Percentiles rank a stretch among this genome's conserved stretches.
These are phyloP conservation scores for Tremellales sp. DNA, from an alignment of 1,284 basidiomycete genomes.

Conservation along the genomic window DNA sequence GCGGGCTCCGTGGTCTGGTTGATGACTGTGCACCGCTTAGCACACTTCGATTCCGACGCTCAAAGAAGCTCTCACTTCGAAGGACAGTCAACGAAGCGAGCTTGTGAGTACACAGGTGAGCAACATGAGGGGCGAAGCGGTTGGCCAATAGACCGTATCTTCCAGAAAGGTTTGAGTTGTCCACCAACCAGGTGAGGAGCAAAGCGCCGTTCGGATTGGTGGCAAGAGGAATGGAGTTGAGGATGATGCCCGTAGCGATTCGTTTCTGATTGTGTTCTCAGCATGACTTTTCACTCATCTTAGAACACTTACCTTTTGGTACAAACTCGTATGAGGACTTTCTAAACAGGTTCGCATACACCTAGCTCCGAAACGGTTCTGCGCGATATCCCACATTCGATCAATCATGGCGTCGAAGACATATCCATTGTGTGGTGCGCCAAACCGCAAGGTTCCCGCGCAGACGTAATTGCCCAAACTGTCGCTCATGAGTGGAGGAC, in stretches of 20 bases:
- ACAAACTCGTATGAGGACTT: constrained; percentile 73
- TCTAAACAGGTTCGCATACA: constrained; percentile 97
- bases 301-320: constrained; percentile 62
- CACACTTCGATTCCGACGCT: background rate
- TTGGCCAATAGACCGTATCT: constrained; percentile 89
- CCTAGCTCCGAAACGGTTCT: constrained; percentile 87
- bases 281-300: background rate
- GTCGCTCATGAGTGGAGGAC: constrained; percentile 89
- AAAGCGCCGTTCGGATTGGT: constrained; percentile 97
- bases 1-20: constrained; percentile 86
- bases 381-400: constrained; percentile 95
- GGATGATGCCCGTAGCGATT: constrained; percentile 86
- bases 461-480: constrained; percentile 97
- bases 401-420: constrained; percentile 98
- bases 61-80: constrained; percentile 53
- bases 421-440: constrained; percentile 83
- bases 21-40: constrained; percentile 53
- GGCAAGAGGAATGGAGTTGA: constrained; percentile 95
- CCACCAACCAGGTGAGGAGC: constrained; percentile 92
- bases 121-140: constrained; percentile 91
- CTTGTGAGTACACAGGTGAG: constrained; percentile 97
- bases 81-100: constrained; percentile 90
- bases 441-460: constrained; percentile 82
- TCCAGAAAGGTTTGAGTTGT: constrained; percentile 87
- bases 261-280: constrained; percentile 58